A percentile compares a stretch with the other conserved stretches of the same genome.
phyloP scores from a whole-genome alignment of 1,284 basidiomycete genomes.

The Puccinia coronata region DNA sequence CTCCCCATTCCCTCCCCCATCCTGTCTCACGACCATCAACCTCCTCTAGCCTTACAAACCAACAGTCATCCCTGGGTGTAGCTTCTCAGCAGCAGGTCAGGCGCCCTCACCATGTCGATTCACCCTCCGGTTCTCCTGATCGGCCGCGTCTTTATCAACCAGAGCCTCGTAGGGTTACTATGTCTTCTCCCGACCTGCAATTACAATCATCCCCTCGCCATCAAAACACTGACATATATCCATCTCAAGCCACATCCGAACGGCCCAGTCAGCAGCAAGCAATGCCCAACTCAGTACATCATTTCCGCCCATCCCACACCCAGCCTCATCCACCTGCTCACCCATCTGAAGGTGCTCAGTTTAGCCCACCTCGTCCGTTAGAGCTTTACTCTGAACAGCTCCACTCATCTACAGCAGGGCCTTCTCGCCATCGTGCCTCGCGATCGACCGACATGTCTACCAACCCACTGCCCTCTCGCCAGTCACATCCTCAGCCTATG shows the following conservation, averaged over 20 bases:
- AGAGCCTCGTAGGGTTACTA: slow-evolving; percentile 29
- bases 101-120: slow-evolving; percentile 2
- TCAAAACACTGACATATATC: slow-evolving; percentile 17
- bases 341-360: neutral
- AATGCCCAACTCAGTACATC: slow-evolving; percentile 3
- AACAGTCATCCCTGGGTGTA: neutral
- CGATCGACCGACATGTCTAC: neutral
- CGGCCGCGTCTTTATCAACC: slow-evolving; percentile 42
- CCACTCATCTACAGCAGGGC: neutral
- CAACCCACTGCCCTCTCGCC: neutral
- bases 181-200: slow-evolving; percentile 17
- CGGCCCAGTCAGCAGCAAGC: neutral
- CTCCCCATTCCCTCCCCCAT: neutral
- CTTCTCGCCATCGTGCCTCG: neutral
- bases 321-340: neutral
- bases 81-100: neutral
- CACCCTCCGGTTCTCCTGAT: slow-evolving; percentile 6
- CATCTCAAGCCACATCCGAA: slow-evolving; percentile 1
- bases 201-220: slow-evolving; percentile 5
- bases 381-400: neutral
- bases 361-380: neutral
- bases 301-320: neutral
- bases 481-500: slow-evolving; percentile 9
- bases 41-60: slow-evolving; percentile 10
- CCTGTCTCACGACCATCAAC: slow-evolving; percentile 19